phyloP scores from a whole-genome alignment of 306 rosid genomes.

The Prunus davidiana region DNA sequence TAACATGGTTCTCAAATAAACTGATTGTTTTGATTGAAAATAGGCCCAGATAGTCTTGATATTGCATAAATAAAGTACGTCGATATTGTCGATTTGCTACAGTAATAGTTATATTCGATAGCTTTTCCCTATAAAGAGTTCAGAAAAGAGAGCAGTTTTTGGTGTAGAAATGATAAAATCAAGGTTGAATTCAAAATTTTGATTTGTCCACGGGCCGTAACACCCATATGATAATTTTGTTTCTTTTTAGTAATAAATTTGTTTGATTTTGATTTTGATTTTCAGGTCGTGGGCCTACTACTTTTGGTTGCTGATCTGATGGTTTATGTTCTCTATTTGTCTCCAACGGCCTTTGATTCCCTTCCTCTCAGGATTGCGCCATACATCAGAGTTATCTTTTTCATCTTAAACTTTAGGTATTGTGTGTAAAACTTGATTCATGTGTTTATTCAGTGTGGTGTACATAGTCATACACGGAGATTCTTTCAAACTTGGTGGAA shows the following conservation, averaged over 20 bases:
- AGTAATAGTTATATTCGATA: no score
- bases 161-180: background rate
- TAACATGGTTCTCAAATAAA: no score
- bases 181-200: background rate
- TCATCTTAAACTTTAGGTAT: constrained; percentile 83
- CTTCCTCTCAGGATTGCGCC: constrained; percentile 95
- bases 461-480: background rate
- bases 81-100: no score
- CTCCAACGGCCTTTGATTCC: constrained; percentile 62
- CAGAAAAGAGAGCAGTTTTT: constrained; percentile 3
- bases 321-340: constrained; percentile 64
- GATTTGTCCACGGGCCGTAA: background rate
- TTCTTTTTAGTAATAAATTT: background rate
- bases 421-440: constrained; percentile 6
- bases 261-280: constrained; percentile 22
- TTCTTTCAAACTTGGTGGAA: background rate
- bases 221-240: background rate
- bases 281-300: constrained; percentile 63
- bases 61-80: no score
- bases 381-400: constrained; percentile 81
- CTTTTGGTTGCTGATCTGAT: constrained; percentile 69
- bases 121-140: background rate
- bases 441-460: background rate
- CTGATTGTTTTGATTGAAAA: no score
- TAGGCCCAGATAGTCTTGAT: no score